Base-by-base conservation (phyloP, 2,329 filamentous ascomycete species). In the Periglandula ipomoeae region DNA sequence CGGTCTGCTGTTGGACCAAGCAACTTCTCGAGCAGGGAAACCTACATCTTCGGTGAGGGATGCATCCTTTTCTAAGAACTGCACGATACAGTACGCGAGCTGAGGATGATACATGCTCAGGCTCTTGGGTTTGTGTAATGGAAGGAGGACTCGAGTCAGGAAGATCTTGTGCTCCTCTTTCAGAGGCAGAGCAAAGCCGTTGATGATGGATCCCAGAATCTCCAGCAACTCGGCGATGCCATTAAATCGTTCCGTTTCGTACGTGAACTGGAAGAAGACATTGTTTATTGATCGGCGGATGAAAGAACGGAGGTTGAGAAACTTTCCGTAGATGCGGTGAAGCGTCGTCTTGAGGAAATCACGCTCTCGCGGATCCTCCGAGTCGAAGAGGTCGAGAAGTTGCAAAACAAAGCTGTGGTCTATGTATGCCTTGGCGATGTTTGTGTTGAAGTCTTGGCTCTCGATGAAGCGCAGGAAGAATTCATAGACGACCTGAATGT, bases 61-160 rank as follows among this genome's bases (percentile, higher is more conserved):
- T 2, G 93, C 89, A 66, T 98, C 93, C 70, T 98, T 98, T 66
- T 98, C 93, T 51, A 98, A 71, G 66, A 98, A 98, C 65, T 98
- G 93, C 39, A 98, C 93, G 59, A 98, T 98, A 66, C 93, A 98
- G 67, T 98, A 98, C 26, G 93, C 93, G 61, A 98, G 75, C 66
- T 98, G 93, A 46, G 93, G 93, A 66, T 98, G 93, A 63, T 98
- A 98, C 93, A 98, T 97, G 85, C 91, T 97, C 62, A 98, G 71
- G 67, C 91, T 95, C 76, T 97, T 98, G 61, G 94, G 90, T 69
- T 98, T 98, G 75, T 98, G 93, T 56, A 98, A 72, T 26, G 93
- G 93, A 50, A 98, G 81, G 56, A 98, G 73, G 15, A 96, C 91
- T 50, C 93, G 77, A 1, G 93, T 98, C 55, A 98, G 73, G 74